A percentile compares a stretch with the other conserved stretches of the same genome.
phyloP scores from a whole-genome alignment of 129 eudicot genomes.

The carrot (Daucus carota) region DH1_v3.0 NC_030383.2:61034001-61034500 shows the following conservation, averaged over 20 bases:
- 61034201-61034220: neutral
- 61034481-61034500: conserved; percentile 30
- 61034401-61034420: neutral
- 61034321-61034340: neutral
- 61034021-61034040: too few species aligned
- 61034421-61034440: neutral
- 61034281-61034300: neutral
- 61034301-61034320: neutral
- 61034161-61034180: too few species aligned
- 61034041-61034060: too few species aligned
- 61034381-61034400: neutral
- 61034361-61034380: neutral
- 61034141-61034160: too few species aligned
- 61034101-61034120: too few species aligned
- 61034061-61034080: too few species aligned
- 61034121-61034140: too few species aligned
- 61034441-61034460: neutral
- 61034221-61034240: neutral
- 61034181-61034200: too few species aligned
- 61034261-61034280: neutral
- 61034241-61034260: neutral
- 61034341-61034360: neutral
- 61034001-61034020: too few species aligned
- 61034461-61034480: neutral
- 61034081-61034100: too few species aligned